phyloP scores from a whole-genome alignment of 148 eudicot genomes.

The Vaccinium myrtillus region DNA sequence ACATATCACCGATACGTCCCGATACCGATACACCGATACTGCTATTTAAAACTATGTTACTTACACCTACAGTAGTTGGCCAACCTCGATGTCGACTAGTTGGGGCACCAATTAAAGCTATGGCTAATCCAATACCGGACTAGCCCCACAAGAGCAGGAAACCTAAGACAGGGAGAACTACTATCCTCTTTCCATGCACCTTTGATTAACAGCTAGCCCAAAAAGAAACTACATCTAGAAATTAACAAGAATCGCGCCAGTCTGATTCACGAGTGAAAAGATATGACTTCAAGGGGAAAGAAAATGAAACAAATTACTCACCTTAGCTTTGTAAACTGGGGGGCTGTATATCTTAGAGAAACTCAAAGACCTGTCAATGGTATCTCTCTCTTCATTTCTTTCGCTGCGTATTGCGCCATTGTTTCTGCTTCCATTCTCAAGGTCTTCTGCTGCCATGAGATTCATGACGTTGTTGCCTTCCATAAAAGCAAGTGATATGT shows the following conservation, averaged over 20 bases:
- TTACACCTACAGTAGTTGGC: background rate
- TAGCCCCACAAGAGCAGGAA: background rate
- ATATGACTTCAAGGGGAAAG: background rate
- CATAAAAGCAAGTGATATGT: background rate
- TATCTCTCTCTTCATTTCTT: background rate
- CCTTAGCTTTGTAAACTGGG: constrained; percentile 4
- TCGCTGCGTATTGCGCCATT: background rate
- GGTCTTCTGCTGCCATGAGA: background rate
- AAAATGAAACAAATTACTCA: background rate
- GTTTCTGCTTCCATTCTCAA: background rate
- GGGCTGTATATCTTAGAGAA: background rate
- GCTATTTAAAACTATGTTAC: too few species aligned
- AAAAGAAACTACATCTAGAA: too few species aligned
- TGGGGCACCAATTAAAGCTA: background rate
- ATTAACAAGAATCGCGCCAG: background rate
- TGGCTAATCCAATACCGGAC: background rate
- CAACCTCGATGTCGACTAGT: background rate
- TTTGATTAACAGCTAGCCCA: too few species aligned
- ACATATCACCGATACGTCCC: too few species aligned
- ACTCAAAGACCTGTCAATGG: constrained; percentile 4
- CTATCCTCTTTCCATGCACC: too few species aligned
- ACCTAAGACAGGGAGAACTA: background rate
- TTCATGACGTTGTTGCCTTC: background rate
- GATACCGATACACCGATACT: too few species aligned
- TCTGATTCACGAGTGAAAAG: background rate